Evolutionary conservation across 1,284 basidiomycete species (phyloP).

Genomic region (Meripilus lineatus): DNA sequence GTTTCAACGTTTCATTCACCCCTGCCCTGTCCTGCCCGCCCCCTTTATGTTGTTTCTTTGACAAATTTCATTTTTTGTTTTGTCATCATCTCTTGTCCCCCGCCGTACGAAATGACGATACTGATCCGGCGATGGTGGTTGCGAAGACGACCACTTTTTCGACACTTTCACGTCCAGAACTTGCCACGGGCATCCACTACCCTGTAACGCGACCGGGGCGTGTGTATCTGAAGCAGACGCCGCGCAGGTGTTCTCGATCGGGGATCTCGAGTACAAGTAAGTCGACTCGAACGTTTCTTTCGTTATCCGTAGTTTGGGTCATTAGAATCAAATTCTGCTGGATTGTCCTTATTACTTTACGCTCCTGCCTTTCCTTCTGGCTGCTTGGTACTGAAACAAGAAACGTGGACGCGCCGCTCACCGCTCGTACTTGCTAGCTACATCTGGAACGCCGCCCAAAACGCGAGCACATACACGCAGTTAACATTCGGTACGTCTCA

Average conservation of each 20-base stretch:
- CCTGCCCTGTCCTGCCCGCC: background rate
- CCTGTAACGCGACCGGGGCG: conserved; percentile 39
- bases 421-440: conserved; percentile 38
- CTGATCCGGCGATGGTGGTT: conserved; percentile 1
- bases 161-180: conserved; percentile 48
- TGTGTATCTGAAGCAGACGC: conserved; percentile 44
- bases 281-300: conserved; percentile 13
- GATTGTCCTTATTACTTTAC: background rate
- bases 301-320: background rate
- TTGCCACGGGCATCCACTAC: conserved; percentile 43
- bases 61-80: no score
- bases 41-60: conserved; percentile 4
- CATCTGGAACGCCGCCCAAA: conserved; percentile 44
- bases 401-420: no score
- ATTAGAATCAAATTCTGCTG: no score
- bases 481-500: conserved; percentile 40
- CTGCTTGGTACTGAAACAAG: background rate
- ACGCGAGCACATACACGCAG: conserved; percentile 39
- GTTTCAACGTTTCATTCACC: background rate
- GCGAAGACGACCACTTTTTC: conserved; percentile 38
- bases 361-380: background rate
- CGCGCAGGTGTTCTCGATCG: conserved; percentile 35
- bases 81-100: background rate
- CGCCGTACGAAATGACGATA: background rate
- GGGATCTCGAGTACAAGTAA: conserved; percentile 50